These are phyloP conservation scores for Pichia sp. DNA, from an alignment of 1,139 yeast genomes.

Conservation along the genomic window DNA sequence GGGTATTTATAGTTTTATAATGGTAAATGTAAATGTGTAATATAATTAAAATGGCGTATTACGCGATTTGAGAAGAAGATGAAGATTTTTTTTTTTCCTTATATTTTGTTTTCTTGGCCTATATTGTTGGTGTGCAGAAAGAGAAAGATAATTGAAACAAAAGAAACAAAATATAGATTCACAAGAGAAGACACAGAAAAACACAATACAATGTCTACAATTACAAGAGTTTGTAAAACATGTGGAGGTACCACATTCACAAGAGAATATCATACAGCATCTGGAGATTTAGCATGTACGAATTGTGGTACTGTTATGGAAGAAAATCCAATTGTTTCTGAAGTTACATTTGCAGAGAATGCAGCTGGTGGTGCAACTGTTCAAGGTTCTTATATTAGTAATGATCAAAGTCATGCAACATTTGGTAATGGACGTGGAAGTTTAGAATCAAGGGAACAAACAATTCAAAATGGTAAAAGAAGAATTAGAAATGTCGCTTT, in stretches of 20 bases:
- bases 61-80: neutral
- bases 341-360: conserved; percentile 89
- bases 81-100: neutral
- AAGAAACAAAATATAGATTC: too few species aligned
- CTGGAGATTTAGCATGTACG: conserved; percentile 73
- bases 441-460: conserved; percentile 82
- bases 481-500: conserved; percentile 76
- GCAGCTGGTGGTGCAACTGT: conserved; percentile 93
- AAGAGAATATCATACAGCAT: conserved; percentile 50
- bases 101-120: neutral
- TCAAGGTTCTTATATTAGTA: conserved; percentile 88
- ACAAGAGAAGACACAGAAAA: too few species aligned
- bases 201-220: conserved; percentile 5
- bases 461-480: conserved; percentile 72
- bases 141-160: too few species aligned
- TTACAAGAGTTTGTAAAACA: conserved; percentile 26
- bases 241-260: conserved; percentile 45
- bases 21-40: too few species aligned
- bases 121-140: too few species aligned
- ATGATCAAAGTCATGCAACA: conserved; percentile 77
- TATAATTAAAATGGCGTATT: neutral
- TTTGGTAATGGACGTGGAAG: conserved; percentile 60
- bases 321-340: conserved; percentile 92
- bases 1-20: conserved; percentile 7
- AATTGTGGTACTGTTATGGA: conserved; percentile 83